phyloP scores from a whole-genome alignment of 805 yeast genomes.

The Clavispora santaluciae region DNA sequence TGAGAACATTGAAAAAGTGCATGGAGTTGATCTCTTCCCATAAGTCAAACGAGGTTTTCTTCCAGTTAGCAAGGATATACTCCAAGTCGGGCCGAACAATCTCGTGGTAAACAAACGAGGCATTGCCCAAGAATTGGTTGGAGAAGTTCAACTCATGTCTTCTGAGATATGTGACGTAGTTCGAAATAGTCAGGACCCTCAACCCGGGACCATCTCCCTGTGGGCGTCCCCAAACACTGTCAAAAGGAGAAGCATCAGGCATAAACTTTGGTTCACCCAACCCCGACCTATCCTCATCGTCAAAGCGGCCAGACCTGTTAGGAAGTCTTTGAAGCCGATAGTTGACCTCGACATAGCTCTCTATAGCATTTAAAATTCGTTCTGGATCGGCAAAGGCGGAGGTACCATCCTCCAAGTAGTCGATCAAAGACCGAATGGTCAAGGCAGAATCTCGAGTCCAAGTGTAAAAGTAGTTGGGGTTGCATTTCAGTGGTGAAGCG shows the following conservation, averaged over 20 bases:
- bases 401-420: slow-evolving; percentile 43
- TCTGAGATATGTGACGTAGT: slow-evolving; percentile 45
- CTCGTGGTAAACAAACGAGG: slow-evolving; percentile 42
- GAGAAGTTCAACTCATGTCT: slow-evolving; percentile 17
- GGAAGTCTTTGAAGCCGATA: slow-evolving; percentile 56
- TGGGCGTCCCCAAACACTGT: slow-evolving; percentile 85
- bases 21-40: slow-evolving; percentile 84
- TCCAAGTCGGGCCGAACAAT: slow-evolving; percentile 66
- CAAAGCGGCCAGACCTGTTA: slow-evolving; percentile 65
- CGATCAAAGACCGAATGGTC: slow-evolving; percentile 61
- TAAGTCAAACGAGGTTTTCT: slow-evolving; percentile 65
- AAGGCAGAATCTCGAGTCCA: slow-evolving; percentile 92
- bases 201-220: slow-evolving; percentile 94
- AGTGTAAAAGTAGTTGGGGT: slow-evolving; percentile 82
- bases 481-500: slow-evolving; percentile 70
- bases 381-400: neutral
- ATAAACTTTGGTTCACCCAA: slow-evolving; percentile 90
- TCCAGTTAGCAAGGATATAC: slow-evolving; percentile 62
- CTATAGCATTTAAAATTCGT: slow-evolving; percentile 29
- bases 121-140: slow-evolving; percentile 22
- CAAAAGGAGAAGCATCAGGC: slow-evolving; percentile 60
- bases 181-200: slow-evolving; percentile 59
- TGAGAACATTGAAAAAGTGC: slow-evolving; percentile 76
- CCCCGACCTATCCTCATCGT: slow-evolving; percentile 40
- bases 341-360: slow-evolving; percentile 59